Conservation (phyloP, 441 rosid genomes). For the Hura crepitans region DNA sequence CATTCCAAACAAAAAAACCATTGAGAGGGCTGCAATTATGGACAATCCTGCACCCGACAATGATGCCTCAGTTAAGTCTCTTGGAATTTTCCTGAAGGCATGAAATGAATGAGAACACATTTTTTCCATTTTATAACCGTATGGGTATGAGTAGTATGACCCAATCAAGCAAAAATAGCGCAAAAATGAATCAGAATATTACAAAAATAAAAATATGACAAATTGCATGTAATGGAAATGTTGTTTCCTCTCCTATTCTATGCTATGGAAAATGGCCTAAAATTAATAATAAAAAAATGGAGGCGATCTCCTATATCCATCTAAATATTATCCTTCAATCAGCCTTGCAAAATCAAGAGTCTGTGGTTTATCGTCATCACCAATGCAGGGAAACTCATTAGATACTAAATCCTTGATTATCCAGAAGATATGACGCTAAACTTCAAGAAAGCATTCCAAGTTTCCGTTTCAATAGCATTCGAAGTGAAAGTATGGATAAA, state of each 20-base stretch:
- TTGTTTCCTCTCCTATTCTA: background rate
- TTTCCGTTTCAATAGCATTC: background rate
- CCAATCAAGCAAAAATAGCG: background rate
- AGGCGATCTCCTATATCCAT: background rate
- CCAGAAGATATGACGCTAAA: background rate
- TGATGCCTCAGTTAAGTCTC: conserved; percentile 98
- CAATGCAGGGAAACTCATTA: background rate
- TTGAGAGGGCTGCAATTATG: conserved; percentile 72
- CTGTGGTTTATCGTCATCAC: background rate
- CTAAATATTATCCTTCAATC: background rate
- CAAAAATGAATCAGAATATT: background rate
- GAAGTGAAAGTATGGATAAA: background rate
- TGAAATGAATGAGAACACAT: conserved; percentile 9
- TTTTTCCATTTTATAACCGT: background rate
- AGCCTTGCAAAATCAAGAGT: background rate
- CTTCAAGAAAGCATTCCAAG: background rate
- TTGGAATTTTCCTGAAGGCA: conserved; percentile 86
- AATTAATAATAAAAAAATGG: background rate
- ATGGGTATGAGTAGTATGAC: background rate
- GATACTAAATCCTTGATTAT: background rate
- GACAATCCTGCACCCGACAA: conserved; percentile 97
- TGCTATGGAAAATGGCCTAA: background rate
- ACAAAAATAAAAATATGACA: background rate
- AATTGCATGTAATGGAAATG: background rate
- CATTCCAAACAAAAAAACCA: conserved; percentile 97